These are phyloP conservation scores for Ceratocystis albifundus DNA, from an alignment of 2,329 filamentous ascomycete genomes.

Conservation along the genomic window DNA sequence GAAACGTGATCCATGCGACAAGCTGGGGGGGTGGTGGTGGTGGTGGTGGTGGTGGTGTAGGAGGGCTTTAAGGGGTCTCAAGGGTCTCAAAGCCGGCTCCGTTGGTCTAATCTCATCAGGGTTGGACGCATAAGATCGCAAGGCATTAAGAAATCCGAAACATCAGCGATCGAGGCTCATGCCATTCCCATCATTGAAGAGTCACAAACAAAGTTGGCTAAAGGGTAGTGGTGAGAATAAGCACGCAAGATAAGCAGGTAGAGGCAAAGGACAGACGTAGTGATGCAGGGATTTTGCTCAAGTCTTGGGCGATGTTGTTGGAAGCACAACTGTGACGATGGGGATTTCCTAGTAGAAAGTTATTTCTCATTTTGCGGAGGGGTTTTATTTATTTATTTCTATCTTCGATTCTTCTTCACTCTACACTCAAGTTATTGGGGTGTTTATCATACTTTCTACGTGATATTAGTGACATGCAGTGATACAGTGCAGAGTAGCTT, in stretches of 20 bases:
- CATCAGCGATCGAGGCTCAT: slow-evolving; percentile 4
- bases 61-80: background rate
- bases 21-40: too few species aligned
- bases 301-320: background rate
- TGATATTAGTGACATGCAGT: too few species aligned
- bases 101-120: background rate
- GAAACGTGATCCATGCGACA: background rate
- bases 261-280: background rate
- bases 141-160: slow-evolving; percentile 8
- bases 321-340: background rate
- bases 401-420: too few species aligned
- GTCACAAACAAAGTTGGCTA: background rate
- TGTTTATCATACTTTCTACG: too few species aligned
- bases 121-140: background rate
- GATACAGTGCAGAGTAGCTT: too few species aligned
- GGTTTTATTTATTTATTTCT: background rate
- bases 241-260: background rate
- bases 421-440: too few species aligned
- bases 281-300: background rate
- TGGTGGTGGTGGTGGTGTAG: too few species aligned
- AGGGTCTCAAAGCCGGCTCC: background rate
- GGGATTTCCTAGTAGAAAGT: background rate
- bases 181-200: background rate
- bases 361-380: background rate
- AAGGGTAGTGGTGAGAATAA: background rate